phyloP scores from a whole-genome alignment of 179 eudicot species.

The Amaranthus tricolor region DNA sequence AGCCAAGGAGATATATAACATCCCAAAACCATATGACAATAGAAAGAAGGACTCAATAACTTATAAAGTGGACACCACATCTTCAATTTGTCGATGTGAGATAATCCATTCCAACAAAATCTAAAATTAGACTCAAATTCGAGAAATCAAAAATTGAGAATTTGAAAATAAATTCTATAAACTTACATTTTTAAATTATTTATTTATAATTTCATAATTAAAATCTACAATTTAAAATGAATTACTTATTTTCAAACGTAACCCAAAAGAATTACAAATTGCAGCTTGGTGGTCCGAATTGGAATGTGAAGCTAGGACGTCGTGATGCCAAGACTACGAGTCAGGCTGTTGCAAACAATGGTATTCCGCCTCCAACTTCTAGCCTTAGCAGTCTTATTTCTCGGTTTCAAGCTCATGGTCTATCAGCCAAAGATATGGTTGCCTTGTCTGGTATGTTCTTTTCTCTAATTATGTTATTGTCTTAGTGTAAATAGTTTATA shows the following conservation, averaged over 20 bases:
- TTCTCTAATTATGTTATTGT: not conserved
- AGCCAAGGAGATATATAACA: too few species aligned
- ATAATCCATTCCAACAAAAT: too few species aligned
- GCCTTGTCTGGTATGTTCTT: constrained; percentile 31
- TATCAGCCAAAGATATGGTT: constrained; percentile 39
- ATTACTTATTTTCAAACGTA: not conserved
- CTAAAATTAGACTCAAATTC: too few species aligned
- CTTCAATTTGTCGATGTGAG: too few species aligned
- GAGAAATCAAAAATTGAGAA: too few species aligned
- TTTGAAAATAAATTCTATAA: too few species aligned
- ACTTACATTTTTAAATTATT: too few species aligned
- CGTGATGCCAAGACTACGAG: constrained; percentile 39
- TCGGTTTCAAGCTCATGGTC: constrained; percentile 31
- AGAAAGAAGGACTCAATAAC: too few species aligned
- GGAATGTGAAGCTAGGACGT: constrained; percentile 42
- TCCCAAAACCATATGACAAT: too few species aligned
- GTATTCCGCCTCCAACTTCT: constrained; percentile 31
- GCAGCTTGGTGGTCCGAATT: constrained; percentile 39
- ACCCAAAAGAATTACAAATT: not conserved
- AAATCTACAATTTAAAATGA: not conserved
- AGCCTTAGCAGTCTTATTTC: constrained; percentile 29
- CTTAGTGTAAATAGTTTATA: not conserved
- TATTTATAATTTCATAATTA: too few species aligned
- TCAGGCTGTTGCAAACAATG: constrained; percentile 26
- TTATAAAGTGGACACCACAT: too few species aligned